Conservation (phyloP, 352 stramenopile genomes). For the Pythium pectinolyticum region DNA sequence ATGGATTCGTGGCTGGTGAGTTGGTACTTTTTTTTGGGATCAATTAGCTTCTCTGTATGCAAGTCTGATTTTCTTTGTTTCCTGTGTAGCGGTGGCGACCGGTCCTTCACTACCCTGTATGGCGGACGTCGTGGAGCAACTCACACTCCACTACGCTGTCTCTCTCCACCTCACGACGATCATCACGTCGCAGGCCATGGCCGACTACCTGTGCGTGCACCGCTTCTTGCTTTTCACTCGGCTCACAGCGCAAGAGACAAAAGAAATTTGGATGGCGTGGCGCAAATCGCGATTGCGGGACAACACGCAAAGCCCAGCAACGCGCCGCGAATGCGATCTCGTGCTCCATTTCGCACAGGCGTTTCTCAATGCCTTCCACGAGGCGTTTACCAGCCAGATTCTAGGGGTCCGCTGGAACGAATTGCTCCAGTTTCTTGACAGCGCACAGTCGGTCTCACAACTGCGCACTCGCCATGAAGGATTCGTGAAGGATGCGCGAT, state of each 20-base stretch:
- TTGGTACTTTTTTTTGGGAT: not conserved
- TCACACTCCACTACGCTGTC: slow-evolving; percentile 22
- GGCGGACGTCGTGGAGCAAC: slow-evolving; percentile 12
- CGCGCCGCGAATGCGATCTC: slow-evolving; percentile 19
- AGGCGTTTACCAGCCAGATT: slow-evolving; percentile 23
- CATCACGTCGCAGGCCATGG: slow-evolving; percentile 10
- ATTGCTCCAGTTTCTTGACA: slow-evolving; percentile 8
- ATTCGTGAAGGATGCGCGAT: slow-evolving; percentile 1
- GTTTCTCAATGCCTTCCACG: slow-evolving; percentile 20
- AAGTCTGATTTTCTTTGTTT: not conserved
- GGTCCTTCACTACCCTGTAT: slow-evolving; percentile 39
- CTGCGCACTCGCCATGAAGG: slow-evolving; percentile 16
- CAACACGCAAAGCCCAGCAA: not conserved
- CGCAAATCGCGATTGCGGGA: slow-evolving; percentile 16
- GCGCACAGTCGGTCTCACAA: slow-evolving; percentile 9
- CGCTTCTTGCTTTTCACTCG: slow-evolving; percentile 27
- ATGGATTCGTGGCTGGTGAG: slow-evolving; percentile 44
- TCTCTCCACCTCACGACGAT: slow-evolving; percentile 11
- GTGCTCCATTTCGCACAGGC: slow-evolving; percentile 18
- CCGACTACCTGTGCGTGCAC: slow-evolving; percentile 21
- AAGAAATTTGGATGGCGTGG: slow-evolving; percentile 30
- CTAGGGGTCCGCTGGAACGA: slow-evolving; percentile 16
- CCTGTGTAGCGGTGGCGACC: slow-evolving; percentile 33
- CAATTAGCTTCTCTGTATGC: too few species aligned
- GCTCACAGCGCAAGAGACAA: slow-evolving; percentile 48